Conservation (phyloP, 176 grass and related monocot genomes). For the Pharus latifolius region DNA sequence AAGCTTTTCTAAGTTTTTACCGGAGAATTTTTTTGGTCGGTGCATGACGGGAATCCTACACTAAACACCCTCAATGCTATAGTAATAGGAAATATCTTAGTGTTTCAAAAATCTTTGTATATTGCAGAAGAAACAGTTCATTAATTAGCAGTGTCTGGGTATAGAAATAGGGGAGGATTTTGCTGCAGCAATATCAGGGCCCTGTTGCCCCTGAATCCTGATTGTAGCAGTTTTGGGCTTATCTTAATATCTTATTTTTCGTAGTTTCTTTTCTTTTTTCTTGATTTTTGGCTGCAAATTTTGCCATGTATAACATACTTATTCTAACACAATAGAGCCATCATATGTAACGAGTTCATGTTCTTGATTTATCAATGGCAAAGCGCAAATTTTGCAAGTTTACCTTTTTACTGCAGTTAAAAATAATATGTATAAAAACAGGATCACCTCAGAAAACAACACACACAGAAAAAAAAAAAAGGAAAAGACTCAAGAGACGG, state of each 20-base stretch:
- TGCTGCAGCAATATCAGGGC: neutral
- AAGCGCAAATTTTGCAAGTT: neutral
- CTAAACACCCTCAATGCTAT: neutral
- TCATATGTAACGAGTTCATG: neutral
- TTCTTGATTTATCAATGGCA: neutral
- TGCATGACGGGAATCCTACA: neutral
- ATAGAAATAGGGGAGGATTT: constrained; percentile 22
- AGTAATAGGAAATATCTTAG: constrained; percentile 3
- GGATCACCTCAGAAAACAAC: neutral
- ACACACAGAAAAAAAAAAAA: neutral
- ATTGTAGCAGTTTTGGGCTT: neutral
- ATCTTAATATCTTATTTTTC: neutral
- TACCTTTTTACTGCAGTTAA: too few species aligned
- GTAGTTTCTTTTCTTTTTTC: neutral
- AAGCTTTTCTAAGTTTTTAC: constrained; percentile 30
- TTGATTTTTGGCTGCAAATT: constrained; percentile 2
- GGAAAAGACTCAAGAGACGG: constrained; percentile 2
- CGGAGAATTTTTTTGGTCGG: neutral
- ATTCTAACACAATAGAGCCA: neutral
- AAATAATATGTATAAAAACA: neutral
- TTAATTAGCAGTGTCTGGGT: constrained; percentile 13
- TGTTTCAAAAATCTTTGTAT: constrained; percentile 23
- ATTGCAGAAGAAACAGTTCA: constrained; percentile 23
- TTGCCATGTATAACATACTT: constrained; percentile 18
- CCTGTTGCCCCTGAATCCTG: constrained; percentile 7